Evolutionary conservation across 2,329 filamentous ascomycete species (phyloP), one percentile per base, ranked within the genome.

Genomic region (Aspergillus sp.): DNA sequence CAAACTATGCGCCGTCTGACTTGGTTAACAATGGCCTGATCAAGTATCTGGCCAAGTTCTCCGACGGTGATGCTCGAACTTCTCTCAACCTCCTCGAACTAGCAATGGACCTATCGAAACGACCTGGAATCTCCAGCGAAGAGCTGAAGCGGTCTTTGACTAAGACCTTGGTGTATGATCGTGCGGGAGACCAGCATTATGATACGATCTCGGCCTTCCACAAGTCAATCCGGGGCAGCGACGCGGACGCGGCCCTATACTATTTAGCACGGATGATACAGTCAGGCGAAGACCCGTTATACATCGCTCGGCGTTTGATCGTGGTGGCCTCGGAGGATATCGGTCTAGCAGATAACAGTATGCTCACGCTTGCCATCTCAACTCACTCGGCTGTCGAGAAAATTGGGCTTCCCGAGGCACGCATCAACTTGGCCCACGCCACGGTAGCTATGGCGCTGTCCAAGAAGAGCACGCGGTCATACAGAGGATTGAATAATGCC

Each of bases 141-240:
- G 85, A 87, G 59, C 86, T 99, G 72, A 96, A 96, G 72, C 81
- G 87, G 1, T 85, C 90, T 2, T 82, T 99, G 10, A 98, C 94
- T 2, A 93, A 93, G 72, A 98, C 94, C 0, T 82, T 98, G 1
- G 92, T 98, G 14, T 98, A 98, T 77, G 95, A 99, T 75, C 87
- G 95, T 56, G 91, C 90, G 0, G 94, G 95, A 55, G 95, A 99
- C 76, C 92, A 96, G 73, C 95, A 98, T 78, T 99, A 98, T 79
- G 94, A 99, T 73, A 95, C 91, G 55, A 98, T 99, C 70, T 96
- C 91, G 0, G 95, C 95, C 31, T 95, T 98, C 69, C 95, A 98
- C 83, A 99, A 99, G 71, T 92, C 92, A 2, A 88, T 98, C 10
- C 90, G 95, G 50, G 95, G 95, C 46, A 90, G 87, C 57, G 89